These are phyloP conservation scores for Rubia balearica DNA, from an alignment of 305 asterid species.

Conservation along the genomic window DNA sequence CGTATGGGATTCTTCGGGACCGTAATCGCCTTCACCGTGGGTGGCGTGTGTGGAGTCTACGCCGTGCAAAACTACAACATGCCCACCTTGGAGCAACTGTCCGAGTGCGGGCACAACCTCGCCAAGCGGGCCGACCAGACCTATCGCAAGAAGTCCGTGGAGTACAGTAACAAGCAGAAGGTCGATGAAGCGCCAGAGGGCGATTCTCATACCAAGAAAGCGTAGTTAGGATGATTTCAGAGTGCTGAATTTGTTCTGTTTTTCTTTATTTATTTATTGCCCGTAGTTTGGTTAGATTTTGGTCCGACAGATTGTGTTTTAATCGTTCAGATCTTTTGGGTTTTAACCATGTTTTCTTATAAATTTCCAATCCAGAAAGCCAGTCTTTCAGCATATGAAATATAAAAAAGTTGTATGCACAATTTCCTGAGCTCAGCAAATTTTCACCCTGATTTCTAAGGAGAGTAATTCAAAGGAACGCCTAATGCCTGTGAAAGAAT, in stretches of 20 bases:
- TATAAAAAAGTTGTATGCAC: not conserved
- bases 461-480: not conserved
- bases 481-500: not conserved
- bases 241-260: not conserved
- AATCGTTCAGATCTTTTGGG: too few species aligned
- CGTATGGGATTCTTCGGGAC: not conserved
- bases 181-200: not conserved
- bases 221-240: not conserved
- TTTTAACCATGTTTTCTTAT: too few species aligned
- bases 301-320: not conserved
- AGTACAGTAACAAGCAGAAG: not conserved
- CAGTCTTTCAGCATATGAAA: not conserved
- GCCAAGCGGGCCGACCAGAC: slow-evolving; percentile 23
- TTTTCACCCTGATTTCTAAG: not conserved
- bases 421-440: not conserved
- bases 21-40: slow-evolving; percentile 22
- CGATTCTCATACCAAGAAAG: not conserved
- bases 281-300: too few species aligned
- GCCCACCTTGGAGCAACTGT: slow-evolving; percentile 25
- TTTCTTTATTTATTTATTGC: too few species aligned
- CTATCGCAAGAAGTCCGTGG: slow-evolving; percentile 22
- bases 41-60: slow-evolving; percentile 30
- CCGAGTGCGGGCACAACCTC: not conserved
- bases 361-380: not conserved
- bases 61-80: slow-evolving; percentile 31